phyloP scores from a whole-genome alignment of 805 yeast genomes.

The Candida mattraensis region DNA sequence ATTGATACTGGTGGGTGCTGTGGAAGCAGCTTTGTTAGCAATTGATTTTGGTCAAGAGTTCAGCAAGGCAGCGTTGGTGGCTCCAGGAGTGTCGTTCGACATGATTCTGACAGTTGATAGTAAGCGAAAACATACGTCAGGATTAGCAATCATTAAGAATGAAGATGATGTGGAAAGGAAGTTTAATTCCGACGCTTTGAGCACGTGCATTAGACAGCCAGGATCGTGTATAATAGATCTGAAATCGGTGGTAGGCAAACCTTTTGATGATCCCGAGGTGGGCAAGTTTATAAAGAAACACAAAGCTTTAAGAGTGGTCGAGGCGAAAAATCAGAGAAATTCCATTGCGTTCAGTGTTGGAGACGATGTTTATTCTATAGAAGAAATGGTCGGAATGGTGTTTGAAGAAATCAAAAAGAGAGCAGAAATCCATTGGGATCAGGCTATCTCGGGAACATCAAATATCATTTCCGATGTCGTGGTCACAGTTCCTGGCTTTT shows the following conservation, averaged over 20 bases:
- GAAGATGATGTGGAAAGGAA: constrained; percentile 60
- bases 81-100: constrained; percentile 88
- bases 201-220: constrained; percentile 74
- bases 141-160: constrained; percentile 57
- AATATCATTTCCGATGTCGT: constrained; percentile 63
- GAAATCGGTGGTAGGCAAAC: constrained; percentile 71
- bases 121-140: constrained; percentile 84
- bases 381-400: constrained; percentile 85
- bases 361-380: constrained; percentile 44
- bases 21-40: constrained; percentile 71
- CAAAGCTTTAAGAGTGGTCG: constrained; percentile 56
- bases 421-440: constrained; percentile 60
- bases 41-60: constrained; percentile 87
- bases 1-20: constrained; percentile 13
- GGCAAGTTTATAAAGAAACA: constrained; percentile 50
- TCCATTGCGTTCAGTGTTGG: constrained; percentile 58
- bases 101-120: constrained; percentile 87
- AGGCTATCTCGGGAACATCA: constrained; percentile 49
- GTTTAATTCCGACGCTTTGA: constrained; percentile 74
- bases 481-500: constrained; percentile 75
- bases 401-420: constrained; percentile 63
- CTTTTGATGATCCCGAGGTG: constrained; percentile 47
- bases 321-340: constrained; percentile 44
- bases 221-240: constrained; percentile 61
- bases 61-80: constrained; percentile 84